A percentile compares a stretch with the other conserved stretches of the same genome.
Conservation (phyloP, 352 stramenopile species). For the Globisporangium viniferum region DNA sequence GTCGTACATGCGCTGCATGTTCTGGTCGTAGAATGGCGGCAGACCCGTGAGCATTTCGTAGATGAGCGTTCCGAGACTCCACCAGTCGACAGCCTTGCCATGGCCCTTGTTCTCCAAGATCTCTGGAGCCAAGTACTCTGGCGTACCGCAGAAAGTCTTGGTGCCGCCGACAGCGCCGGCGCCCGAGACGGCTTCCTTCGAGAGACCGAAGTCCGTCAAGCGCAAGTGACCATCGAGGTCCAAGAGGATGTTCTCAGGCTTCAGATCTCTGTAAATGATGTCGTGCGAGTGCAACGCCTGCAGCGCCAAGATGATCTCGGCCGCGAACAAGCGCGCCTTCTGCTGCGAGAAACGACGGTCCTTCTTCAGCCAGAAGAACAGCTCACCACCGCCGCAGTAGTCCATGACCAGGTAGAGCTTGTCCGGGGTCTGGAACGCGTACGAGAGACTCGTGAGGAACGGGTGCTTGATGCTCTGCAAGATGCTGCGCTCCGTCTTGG, state of each 20-base stretch:
- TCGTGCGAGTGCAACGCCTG: constrained; percentile 92
- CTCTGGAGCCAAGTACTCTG: constrained; percentile 94
- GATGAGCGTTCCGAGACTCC: constrained; percentile 91
- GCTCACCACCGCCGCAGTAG: constrained; percentile 92
- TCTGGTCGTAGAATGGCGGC: constrained; percentile 93
- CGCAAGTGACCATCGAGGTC: constrained; percentile 93
- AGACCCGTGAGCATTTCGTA: constrained; percentile 94
- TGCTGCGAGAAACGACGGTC: constrained; percentile 92
- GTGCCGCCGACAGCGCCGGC: constrained; percentile 74
- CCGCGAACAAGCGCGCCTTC: constrained; percentile 89
- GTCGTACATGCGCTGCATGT: constrained; percentile 94
- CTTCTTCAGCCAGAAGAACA: constrained; percentile 96
- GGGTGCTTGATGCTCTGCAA: constrained; percentile 92
- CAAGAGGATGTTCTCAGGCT: constrained; percentile 95
- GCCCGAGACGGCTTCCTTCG: constrained; percentile 89
- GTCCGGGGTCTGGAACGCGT: constrained; percentile 88
- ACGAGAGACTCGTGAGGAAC: constrained; percentile 86
- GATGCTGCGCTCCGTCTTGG: constrained; percentile 92
- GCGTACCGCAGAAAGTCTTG: constrained; percentile 92
- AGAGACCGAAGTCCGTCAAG: constrained; percentile 95
- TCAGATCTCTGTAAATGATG: constrained; percentile 97
- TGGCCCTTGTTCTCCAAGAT: constrained; percentile 94
- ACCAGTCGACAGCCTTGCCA: constrained; percentile 89
- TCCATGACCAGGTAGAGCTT: constrained; percentile 95
- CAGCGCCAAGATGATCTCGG: constrained; percentile 93